Percentiles rank a stretch among this genome's conserved stretches.
These are phyloP conservation scores for Dictyostelium brefeldianum DNA, from an alignment of 78 protist species.

Conservation along the genomic window DNA sequence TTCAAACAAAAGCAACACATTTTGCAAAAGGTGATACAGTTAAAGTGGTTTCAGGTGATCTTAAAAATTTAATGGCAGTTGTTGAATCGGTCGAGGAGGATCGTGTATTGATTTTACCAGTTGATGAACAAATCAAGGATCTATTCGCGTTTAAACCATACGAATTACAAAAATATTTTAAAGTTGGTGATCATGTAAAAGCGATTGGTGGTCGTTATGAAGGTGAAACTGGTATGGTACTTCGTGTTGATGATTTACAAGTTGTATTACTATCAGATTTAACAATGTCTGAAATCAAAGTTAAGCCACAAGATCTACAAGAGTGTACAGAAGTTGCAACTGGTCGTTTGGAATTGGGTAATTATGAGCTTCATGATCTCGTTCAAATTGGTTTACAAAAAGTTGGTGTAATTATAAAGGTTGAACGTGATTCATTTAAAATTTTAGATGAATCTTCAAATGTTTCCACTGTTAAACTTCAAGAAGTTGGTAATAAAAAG, in stretches of 20 bases:
- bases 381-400: constrained; percentile 67
- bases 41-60: constrained; percentile 77
- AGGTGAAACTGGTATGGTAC: constrained; percentile 86
- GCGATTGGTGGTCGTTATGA: constrained; percentile 79
- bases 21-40: constrained; percentile 83
- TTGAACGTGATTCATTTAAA: constrained; percentile 79
- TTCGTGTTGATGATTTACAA: constrained; percentile 57
- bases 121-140: constrained; percentile 47
- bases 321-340: constrained; percentile 73
- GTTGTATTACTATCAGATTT: constrained; percentile 74
- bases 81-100: constrained; percentile 80
- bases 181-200: constrained; percentile 83
- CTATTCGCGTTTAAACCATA: constrained; percentile 31
- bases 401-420: constrained; percentile 77
- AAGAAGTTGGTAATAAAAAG: constrained; percentile 81
- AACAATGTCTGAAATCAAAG: constrained; percentile 75
- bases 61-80: constrained; percentile 59
- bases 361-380: constrained; percentile 80
- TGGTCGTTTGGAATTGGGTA: constrained; percentile 78
- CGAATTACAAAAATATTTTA: constrained; percentile 76
- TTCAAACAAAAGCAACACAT: constrained; percentile 1
- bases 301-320: constrained; percentile 72
- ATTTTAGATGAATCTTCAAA: constrained; percentile 61
- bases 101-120: constrained; percentile 32
- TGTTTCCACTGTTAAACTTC: constrained; percentile 67